Evolutionary conservation across 1,139 yeast species (phyloP).

Genomic region (Fermentozyma sake): DNA sequence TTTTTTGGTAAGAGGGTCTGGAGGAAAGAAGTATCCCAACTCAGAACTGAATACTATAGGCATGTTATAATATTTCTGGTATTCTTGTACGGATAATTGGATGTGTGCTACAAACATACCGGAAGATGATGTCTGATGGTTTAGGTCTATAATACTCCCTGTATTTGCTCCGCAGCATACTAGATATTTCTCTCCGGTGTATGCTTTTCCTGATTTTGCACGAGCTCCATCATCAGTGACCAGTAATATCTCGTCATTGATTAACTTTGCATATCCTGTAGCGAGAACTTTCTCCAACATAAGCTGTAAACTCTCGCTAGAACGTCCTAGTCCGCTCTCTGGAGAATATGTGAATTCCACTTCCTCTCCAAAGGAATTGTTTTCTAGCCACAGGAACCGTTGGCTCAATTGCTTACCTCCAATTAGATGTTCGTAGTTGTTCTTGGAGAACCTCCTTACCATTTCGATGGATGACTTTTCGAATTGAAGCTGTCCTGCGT

Average conservation of each 20-base stretch:
- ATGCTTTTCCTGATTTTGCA: constrained; percentile 1
- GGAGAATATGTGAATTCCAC: not conserved
- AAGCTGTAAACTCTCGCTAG: not conserved
- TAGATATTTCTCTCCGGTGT: constrained; percentile 1
- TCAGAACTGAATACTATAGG: constrained; percentile 2
- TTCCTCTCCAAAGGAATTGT: not conserved
- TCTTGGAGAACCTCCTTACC: not conserved
- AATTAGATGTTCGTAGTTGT: too few relatives aligned
- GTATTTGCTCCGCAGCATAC: constrained; percentile 2
- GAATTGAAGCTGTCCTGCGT: constrained; percentile 1
- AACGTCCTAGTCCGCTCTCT: constrained; percentile 1
- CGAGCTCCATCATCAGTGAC: not conserved
- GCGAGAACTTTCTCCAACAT: not conserved
- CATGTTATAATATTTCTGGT: not conserved
- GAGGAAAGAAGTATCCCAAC: constrained; percentile 3
- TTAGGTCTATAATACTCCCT: not conserved
- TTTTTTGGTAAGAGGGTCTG: constrained; percentile 1
- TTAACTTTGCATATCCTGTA: not conserved
- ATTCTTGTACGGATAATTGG: constrained; percentile 1
- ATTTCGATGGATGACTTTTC: constrained; percentile 1
- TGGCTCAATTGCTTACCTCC: constrained; percentile 1
- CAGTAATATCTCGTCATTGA: not conserved
- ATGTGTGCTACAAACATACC: constrained; percentile 2
- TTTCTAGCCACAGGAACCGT: not conserved
- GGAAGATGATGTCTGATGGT: not conserved